These are phyloP conservation scores for Phlyctochytrium bullatum DNA, from an alignment of 192 early-diverging fungal species.

Conservation along the genomic window DNA sequence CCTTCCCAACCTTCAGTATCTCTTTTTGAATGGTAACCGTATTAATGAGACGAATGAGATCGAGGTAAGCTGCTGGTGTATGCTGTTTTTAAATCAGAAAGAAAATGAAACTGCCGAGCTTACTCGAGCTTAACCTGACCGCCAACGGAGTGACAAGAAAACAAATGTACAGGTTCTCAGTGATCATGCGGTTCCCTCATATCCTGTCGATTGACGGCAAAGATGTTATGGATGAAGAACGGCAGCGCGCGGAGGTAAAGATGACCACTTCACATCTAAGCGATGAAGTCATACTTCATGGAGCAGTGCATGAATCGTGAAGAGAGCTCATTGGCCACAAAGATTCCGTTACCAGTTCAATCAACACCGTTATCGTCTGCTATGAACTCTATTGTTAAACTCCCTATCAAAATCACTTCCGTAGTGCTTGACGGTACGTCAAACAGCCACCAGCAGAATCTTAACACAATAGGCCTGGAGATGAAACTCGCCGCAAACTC, in stretches of 20 bases:
- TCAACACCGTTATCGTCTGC: background rate
- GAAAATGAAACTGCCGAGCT: slow-evolving; percentile 60
- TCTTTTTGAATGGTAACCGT: slow-evolving; percentile 49
- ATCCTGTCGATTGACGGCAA: slow-evolving; percentile 50
- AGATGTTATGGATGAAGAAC: slow-evolving; percentile 55
- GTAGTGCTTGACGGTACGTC: slow-evolving; percentile 54
- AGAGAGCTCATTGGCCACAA: slow-evolving; percentile 28
- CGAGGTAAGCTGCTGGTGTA: slow-evolving; percentile 45
- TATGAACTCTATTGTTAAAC: slow-evolving; percentile 29
- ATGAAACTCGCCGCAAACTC: slow-evolving; percentile 45
- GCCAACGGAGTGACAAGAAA: slow-evolving; percentile 55
- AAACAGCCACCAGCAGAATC: background rate
- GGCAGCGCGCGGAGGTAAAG: slow-evolving; percentile 44
- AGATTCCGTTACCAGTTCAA: slow-evolving; percentile 17
- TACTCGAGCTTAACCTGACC: slow-evolving; percentile 48
- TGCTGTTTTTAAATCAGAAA: slow-evolving; percentile 18
- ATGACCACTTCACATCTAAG: background rate
- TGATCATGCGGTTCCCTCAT: slow-evolving; percentile 54
- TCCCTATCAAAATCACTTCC: slow-evolving; percentile 53
- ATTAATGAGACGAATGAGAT: slow-evolving; percentile 57
- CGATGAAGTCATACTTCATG: slow-evolving; percentile 37
- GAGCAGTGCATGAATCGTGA: slow-evolving; percentile 41
- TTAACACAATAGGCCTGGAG: slow-evolving; percentile 32
- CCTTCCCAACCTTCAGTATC: slow-evolving; percentile 50
- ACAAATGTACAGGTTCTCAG: slow-evolving; percentile 45